Conservation (phyloP, 169 alveolate species). For the Babesia caballi region DNA sequence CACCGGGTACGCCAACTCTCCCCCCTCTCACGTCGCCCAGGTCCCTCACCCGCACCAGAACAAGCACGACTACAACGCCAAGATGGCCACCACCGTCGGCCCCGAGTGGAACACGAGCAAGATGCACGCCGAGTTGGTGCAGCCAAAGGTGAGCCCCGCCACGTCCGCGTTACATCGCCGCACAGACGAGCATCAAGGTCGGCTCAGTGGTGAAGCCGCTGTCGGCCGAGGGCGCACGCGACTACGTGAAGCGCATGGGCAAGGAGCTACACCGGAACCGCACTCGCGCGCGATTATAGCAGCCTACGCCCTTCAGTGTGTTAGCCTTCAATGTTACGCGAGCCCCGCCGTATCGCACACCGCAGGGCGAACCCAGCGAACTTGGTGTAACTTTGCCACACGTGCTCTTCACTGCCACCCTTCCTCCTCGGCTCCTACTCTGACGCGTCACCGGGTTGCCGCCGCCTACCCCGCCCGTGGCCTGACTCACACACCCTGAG, state of each 20-base stretch:
- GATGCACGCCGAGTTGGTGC: slow-evolving; percentile 74
- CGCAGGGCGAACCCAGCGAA: no score
- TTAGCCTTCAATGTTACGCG: no score
- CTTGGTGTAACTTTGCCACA: no score
- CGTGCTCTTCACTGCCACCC: no score
- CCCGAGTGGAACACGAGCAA: slow-evolving; percentile 84
- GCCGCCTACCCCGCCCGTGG: no score
- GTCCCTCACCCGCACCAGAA: slow-evolving; percentile 57
- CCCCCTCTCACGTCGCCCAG: neutral
- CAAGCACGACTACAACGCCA: slow-evolving; percentile 51
- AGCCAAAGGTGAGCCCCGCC: slow-evolving; percentile 78
- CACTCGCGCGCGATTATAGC: slow-evolving; percentile 41
- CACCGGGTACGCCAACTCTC: slow-evolving; percentile 40
- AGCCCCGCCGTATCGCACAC: no score
- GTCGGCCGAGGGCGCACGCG: slow-evolving; percentile 35
- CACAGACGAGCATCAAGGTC: slow-evolving; percentile 34
- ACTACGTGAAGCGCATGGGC: slow-evolving; percentile 43
- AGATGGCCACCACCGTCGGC: slow-evolving; percentile 68
- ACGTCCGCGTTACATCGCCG: neutral
- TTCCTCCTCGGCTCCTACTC: no score
- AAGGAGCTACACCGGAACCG: slow-evolving; percentile 41
- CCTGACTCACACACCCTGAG: neutral
- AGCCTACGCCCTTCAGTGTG: no score
- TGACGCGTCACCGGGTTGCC: no score
- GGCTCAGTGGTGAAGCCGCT: slow-evolving; percentile 65